phyloP scores from a whole-genome alignment of 208 protist species.

The Acanthamoeba triangularis region DNA sequence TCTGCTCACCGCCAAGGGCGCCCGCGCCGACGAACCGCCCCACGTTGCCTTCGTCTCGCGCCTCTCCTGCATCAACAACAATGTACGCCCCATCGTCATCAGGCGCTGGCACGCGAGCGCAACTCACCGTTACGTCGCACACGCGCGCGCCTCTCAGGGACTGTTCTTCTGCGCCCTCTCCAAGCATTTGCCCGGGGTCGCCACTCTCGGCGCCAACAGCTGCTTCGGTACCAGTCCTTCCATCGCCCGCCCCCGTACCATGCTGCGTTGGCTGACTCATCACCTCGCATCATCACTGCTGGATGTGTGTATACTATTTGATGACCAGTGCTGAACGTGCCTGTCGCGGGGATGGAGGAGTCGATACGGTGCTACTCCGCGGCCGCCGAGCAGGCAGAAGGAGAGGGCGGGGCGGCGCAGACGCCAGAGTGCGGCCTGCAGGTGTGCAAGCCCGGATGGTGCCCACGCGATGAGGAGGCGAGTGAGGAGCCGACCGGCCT shows the following conservation, averaged over 20 bases:
- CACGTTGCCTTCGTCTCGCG: conserved; percentile 8
- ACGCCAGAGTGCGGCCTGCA: background rate
- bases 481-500: background rate
- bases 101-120: background rate
- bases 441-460: background rate
- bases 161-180: background rate
- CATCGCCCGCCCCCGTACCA: no score
- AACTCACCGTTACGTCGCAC: background rate
- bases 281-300: background rate
- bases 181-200: background rate
- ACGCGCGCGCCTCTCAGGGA: background rate
- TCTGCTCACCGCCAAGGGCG: conserved; percentile 31
- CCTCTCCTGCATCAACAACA: conserved; percentile 49
- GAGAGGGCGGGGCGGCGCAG: background rate
- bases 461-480: background rate
- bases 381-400: background rate
- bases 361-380: background rate
- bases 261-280: no score
- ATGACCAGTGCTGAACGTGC: conserved; percentile 61
- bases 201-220: background rate
- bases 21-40: background rate
- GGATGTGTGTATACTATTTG: no score
- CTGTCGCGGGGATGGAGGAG: conserved; percentile 27
- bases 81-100: background rate
- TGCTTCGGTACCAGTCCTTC: background rate